Evolutionary conservation across 495 filamentous ascomycete species (phyloP).

Genomic region (Cercophora sp.): DNA sequence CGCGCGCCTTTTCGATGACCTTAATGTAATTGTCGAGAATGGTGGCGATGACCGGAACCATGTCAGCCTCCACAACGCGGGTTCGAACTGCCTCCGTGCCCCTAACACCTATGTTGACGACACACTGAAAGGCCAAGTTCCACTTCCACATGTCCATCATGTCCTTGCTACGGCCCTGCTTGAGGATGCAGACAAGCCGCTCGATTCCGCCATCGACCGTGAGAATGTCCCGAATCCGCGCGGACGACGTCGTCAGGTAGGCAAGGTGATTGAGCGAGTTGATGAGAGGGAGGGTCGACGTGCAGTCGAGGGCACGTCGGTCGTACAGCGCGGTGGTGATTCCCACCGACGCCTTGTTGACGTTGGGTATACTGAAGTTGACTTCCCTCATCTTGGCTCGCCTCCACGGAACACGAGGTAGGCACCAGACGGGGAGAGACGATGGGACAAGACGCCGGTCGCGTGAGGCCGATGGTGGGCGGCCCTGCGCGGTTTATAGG

Average conservation of each 20-base stretch:
- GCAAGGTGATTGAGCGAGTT: constrained; percentile 98
- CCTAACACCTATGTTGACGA: constrained; percentile 96
- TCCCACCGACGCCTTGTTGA: constrained; percentile 98
- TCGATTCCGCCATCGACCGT: constrained; percentile 98
- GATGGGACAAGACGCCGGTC: background rate
- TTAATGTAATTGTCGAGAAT: constrained; percentile 98
- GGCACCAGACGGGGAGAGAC: constrained; percentile 31
- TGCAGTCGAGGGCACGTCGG: constrained; percentile 94
- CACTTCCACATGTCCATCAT: constrained; percentile 99
- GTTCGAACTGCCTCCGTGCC: constrained; percentile 92
- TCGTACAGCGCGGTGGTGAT: constrained; percentile 99
- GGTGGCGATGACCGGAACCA: constrained; percentile 98
- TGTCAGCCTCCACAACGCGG: constrained; percentile 94
- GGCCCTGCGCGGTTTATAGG: constrained; percentile 1
- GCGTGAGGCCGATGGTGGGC: constrained; percentile 1
- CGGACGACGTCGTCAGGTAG: constrained; percentile 97
- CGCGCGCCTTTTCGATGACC: constrained; percentile 84
- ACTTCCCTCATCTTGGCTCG: constrained; percentile 85
- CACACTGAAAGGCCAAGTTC: constrained; percentile 98
- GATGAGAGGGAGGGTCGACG: constrained; percentile 92
- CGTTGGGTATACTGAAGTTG: constrained; percentile 99
- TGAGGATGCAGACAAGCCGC: constrained; percentile 92
- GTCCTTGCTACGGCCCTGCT: constrained; percentile 91
- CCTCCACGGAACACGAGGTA: constrained; percentile 26
- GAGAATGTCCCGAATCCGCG: constrained; percentile 93